Conservation (phyloP, 2,329 filamentous ascomycete genomes). For the Ceratocystis papillata region DNA sequence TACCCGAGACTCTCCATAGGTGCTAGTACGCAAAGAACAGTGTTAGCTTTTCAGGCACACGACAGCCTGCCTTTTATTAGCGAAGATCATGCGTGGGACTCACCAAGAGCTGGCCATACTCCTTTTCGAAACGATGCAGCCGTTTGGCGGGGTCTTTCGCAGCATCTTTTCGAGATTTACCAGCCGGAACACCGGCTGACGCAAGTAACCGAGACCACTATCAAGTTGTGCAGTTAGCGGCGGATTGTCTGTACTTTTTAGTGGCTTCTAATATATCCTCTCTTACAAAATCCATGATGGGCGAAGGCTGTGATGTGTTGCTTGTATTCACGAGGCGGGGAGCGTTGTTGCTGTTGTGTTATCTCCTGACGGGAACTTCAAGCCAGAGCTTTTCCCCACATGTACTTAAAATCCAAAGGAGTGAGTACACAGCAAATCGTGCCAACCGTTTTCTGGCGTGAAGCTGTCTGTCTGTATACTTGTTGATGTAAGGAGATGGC, state of each 20-base stretch:
- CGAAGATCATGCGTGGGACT: conserved; percentile 26
- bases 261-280: not conserved
- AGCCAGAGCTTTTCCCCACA: not conserved
- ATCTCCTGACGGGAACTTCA: not conserved
- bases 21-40: conserved; percentile 19
- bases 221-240: not conserved
- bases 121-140: conserved; percentile 55
- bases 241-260: not conserved
- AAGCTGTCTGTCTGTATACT: too few relatives aligned
- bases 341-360: not conserved
- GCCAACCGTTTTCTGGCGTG: too few relatives aligned
- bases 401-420: not conserved
- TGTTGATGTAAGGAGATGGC: not conserved
- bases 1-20: conserved; percentile 52
- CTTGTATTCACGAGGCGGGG: not conserved
- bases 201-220: conserved; percentile 60
- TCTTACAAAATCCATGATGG: conserved; percentile 22
- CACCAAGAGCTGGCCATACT: conserved; percentile 53
- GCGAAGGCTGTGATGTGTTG: not conserved
- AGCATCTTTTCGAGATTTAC: conserved; percentile 46
- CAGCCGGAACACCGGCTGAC: conserved; percentile 47
- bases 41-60: not conserved
- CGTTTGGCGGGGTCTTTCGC: conserved; percentile 53
- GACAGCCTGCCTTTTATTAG: not conserved
- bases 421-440: not conserved